Evolutionary conservation across 495 filamentous ascomycete genomes (phyloP).

Genomic region (Hypoxylon crocopeplum): DNA sequence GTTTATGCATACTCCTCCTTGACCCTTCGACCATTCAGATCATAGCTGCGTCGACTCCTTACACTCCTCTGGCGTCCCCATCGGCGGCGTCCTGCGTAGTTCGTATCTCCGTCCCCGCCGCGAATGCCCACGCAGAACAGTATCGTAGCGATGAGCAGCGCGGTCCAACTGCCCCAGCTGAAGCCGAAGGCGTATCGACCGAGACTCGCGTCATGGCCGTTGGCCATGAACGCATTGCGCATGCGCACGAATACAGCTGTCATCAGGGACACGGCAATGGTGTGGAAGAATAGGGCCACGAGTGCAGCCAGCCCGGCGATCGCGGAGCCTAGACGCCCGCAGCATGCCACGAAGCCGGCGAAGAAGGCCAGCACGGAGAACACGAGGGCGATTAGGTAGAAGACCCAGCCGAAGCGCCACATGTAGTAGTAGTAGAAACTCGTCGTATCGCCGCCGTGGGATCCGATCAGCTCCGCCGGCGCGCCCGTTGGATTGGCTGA

Average conservation of each 20-base stretch:
- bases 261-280: constrained; percentile 58
- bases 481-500: constrained; percentile 44
- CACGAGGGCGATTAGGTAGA: constrained; percentile 75
- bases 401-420: constrained; percentile 72
- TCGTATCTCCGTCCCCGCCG: neutral
- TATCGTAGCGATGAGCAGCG: constrained; percentile 72
- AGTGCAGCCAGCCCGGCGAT: constrained; percentile 48
- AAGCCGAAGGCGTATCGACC: constrained; percentile 82
- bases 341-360: constrained; percentile 58
- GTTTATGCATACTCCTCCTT: constrained; percentile 71
- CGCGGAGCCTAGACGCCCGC: constrained; percentile 54
- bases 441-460: constrained; percentile 55
- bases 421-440: constrained; percentile 59
- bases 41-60: constrained; percentile 50
- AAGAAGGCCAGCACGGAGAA: constrained; percentile 63
- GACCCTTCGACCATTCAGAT: constrained; percentile 60
- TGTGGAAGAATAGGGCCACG: constrained; percentile 53
- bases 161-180: constrained; percentile 80
- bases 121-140: constrained; percentile 68
- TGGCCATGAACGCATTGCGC: constrained; percentile 70
- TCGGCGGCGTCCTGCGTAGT: constrained; percentile 23
- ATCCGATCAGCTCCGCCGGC: constrained; percentile 51
- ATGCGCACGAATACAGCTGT: constrained; percentile 73
- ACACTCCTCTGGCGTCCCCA: constrained; percentile 46
- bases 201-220: constrained; percentile 63